Base-by-base conservation (phyloP, 2,329 filamentous ascomycete species). In the Aspergillus uvarum region DNA sequence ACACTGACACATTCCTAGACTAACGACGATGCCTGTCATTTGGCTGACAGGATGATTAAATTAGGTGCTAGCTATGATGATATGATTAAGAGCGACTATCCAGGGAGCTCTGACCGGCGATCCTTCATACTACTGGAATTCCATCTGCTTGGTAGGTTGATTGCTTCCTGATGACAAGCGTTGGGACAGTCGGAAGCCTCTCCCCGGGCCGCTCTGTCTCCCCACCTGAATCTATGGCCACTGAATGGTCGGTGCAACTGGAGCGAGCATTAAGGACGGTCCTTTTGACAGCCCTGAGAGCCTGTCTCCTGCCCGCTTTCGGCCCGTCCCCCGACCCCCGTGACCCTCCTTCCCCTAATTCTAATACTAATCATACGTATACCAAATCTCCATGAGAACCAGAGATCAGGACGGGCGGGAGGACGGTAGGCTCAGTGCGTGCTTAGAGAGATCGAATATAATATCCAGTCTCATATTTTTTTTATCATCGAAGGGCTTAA, bases 181-280 rank as follows among this genome's bases (percentile, higher is more conserved):
- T 59, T 65, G 62, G 58, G 62, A 62, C 61, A 58, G 54, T 61
- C 66, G 62, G 64, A 42, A 62, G 59, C 63, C 44, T 3, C 57
- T 66, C 66, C 65, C 62, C 65, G 65, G 54, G 50, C 56, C 60
- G 62, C 54, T 38, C 47, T 48, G 59, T 35, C 42, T 51, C 49
- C 54, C 61, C 60, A 54, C 47, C 31, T 31, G 16, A 32, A 50
- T 32, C 47, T 48, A 22, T 32, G 54, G 26, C 35, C 44, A 44
- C 35, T 58, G 51, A 55, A 22, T 48, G 48, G 35, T 51, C 24
- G 38, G 49, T 14, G 19, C 16, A 42, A 44, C 35, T 48, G 32
- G 50, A 32, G 50, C 11, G 16, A 44, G 16, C 7, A 44, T 16
- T 44, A 16, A 29, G 26, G 22, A 52, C 44, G 49, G 50, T 48